Evolutionary conservation across 805 yeast genomes (phyloP).

Genomic region (Candida khao-thaluensis): DNA sequence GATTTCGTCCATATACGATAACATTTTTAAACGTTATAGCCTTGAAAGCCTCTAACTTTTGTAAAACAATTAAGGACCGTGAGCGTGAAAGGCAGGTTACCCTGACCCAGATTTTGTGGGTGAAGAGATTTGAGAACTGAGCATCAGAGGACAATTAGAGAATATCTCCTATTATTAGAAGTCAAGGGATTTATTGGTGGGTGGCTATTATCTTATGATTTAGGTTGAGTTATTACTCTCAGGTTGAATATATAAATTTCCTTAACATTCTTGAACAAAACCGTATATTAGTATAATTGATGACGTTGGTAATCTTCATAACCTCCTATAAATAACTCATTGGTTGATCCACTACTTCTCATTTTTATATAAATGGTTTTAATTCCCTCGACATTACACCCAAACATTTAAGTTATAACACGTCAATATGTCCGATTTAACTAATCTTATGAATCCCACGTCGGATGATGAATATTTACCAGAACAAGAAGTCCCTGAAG

Average conservation of each 20-base stretch:
- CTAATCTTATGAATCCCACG: constrained; percentile 17
- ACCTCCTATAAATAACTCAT: too few relatives aligned
- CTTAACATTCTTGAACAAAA: too few relatives aligned
- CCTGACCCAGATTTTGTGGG: constrained; percentile 1
- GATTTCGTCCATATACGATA: constrained; percentile 32
- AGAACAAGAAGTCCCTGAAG: constrained; percentile 3
- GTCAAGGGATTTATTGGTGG: background rate
- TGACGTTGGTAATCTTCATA: too few relatives aligned
- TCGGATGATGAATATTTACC: constrained; percentile 14
- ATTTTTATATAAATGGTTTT: constrained; percentile 1
- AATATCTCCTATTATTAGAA: too few relatives aligned
- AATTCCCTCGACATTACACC: constrained; percentile 2
- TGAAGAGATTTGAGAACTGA: too few relatives aligned
- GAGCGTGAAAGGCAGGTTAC: constrained; percentile 3
- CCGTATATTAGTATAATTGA: too few relatives aligned
- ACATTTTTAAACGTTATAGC: constrained; percentile 5
- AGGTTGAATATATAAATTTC: too few relatives aligned
- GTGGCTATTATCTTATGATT: too few relatives aligned
- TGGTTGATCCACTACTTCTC: constrained; percentile 3
- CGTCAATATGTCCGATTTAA: constrained; percentile 15
- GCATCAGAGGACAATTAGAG: too few relatives aligned
- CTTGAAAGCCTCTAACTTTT: background rate
- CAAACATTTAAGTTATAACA: background rate
- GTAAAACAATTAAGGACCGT: constrained; percentile 1
- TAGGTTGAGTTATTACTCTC: too few relatives aligned